Base-by-base conservation (phyloP, 1,139 yeast genomes). In the Candida neerlandica region DNA sequence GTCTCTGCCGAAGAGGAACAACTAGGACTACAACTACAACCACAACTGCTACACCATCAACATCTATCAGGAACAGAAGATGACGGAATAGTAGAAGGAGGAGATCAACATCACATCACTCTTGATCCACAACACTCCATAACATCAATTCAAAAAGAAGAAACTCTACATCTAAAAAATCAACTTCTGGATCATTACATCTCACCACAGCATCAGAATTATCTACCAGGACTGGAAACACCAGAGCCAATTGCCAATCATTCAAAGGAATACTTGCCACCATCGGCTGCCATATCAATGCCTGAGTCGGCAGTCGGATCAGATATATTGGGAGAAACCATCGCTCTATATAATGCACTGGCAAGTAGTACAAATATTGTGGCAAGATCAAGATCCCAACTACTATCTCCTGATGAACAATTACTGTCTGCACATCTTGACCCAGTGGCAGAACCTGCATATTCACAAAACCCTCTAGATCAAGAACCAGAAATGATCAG, bases 401-500 rank as follows among this genome's bases (percentile, higher is more conserved):
- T 43, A 16, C 30, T 43, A 35, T 41, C 41, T 16, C 45, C 26
- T 26, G 39, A 35, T 11, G 37, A 37, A 7, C 34, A 26, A 26
- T n/a, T 19, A 14, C 27, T 9, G 12, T 21, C 29, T 10, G 9
- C 14, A 41, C 14, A 5, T 5, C n/a, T 14, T 18, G 30, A 23
- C 2, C 21, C 45, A 9, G 18, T 19, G 6, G 7, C 39, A 2
- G 30, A 35, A 34, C 43, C 39, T 21, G 10, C 33, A 15, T 23
- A 7, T 23, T n/a, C 15, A 10, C 39, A 26, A 2, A 19, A 32
- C 27, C 29, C 37, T 9, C 30, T 46, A 15, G 55, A 55, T 43
- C 47, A 48, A 23, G 55, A 44, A 43, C 58, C 58, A 16, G 52
- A 55, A 14, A 55, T 55, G 48, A 46, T 44, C 35, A 56, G 51